A percentile compares a stretch with the other conserved stretches of the same genome.
Conservation (phyloP, 306 rosid genomes). For the Crataegus laevigata region DNA sequence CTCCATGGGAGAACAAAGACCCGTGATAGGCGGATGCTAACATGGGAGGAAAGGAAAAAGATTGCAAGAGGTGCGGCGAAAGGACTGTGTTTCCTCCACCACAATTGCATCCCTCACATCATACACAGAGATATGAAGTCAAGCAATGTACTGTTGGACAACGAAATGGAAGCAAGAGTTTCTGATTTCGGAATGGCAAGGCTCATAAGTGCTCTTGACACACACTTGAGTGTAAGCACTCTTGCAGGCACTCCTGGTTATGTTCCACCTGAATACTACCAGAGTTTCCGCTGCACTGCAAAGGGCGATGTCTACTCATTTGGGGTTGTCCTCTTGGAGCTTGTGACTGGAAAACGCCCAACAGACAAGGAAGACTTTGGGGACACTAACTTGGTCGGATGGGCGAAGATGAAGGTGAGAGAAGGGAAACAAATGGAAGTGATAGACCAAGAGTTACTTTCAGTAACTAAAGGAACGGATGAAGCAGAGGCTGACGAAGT, state of each 20-base stretch:
- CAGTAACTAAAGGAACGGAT: constrained; percentile 54
- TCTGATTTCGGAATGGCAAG: constrained; percentile 98
- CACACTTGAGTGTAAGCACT: constrained; percentile 95
- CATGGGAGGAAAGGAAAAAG: constrained; percentile 92
- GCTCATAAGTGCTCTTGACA: constrained; percentile 93
- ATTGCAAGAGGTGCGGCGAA: constrained; percentile 95
- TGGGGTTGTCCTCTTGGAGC: constrained; percentile 83
- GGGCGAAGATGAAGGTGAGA: constrained; percentile 82
- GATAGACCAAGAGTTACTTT: constrained; percentile 63
- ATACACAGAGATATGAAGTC: constrained; percentile 98
- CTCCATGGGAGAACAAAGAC: constrained; percentile 73
- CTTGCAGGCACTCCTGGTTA: constrained; percentile 96
- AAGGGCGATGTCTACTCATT: constrained; percentile 91
- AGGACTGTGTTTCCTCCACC: constrained; percentile 91
- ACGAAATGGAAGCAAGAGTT: constrained; percentile 85
- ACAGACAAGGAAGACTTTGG: constrained; percentile 94
- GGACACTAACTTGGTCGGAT: constrained; percentile 90
- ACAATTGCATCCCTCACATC: constrained; percentile 97
- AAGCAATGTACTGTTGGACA: constrained; percentile 84
- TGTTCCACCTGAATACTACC: constrained; percentile 97
- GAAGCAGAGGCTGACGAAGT: constrained; percentile 85
- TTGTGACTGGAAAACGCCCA: constrained; percentile 79
- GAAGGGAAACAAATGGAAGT: constrained; percentile 94
- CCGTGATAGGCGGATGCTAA: constrained; percentile 42
- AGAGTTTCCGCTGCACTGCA: constrained; percentile 94